Evolutionary conservation across 345 rosid genomes (phyloP).

Genomic region (Acer campestre): DNA sequence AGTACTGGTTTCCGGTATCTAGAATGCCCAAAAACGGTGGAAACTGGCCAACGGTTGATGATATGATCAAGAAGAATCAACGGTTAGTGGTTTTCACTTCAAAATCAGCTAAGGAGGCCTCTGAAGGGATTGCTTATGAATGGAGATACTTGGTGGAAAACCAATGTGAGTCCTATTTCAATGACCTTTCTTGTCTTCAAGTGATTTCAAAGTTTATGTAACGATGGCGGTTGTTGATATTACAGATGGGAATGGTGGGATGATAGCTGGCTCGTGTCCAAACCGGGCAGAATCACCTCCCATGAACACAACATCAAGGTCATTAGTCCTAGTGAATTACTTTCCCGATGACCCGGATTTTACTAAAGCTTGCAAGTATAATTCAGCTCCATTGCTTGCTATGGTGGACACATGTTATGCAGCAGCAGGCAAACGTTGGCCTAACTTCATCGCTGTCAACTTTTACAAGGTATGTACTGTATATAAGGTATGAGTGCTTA

Average conservation of each 20-base stretch:
- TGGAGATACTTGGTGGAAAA: slow-evolving; percentile 87
- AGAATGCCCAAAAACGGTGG: slow-evolving; percentile 81
- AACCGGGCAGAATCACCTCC: slow-evolving; percentile 76
- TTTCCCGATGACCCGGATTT: slow-evolving; percentile 61
- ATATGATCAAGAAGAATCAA: slow-evolving; percentile 69
- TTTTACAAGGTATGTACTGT: slow-evolving; percentile 64
- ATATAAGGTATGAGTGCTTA: no score
- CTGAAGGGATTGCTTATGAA: slow-evolving; percentile 76
- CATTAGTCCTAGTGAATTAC: slow-evolving; percentile 70
- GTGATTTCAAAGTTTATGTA: not conserved
- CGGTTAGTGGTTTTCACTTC: slow-evolving; percentile 83
- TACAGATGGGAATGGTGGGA: slow-evolving; percentile 80
- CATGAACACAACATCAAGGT: slow-evolving; percentile 54
- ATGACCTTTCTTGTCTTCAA: not conserved
- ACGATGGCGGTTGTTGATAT: slow-evolving; percentile 16
- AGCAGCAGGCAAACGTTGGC: slow-evolving; percentile 82
- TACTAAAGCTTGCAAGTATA: slow-evolving; percentile 62
- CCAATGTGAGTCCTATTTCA: slow-evolving; percentile 59
- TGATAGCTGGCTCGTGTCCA: slow-evolving; percentile 65
- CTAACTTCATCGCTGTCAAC: slow-evolving; percentile 92
- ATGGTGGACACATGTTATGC: slow-evolving; percentile 53
- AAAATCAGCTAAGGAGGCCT: slow-evolving; percentile 60
- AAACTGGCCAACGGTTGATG: slow-evolving; percentile 76
- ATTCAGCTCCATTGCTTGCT: slow-evolving; percentile 72
- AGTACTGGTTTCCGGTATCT: slow-evolving; percentile 75